Evolutionary conservation across 179 eudicot species (phyloP).

Genomic region (Monotropa hypopitys): DNA sequence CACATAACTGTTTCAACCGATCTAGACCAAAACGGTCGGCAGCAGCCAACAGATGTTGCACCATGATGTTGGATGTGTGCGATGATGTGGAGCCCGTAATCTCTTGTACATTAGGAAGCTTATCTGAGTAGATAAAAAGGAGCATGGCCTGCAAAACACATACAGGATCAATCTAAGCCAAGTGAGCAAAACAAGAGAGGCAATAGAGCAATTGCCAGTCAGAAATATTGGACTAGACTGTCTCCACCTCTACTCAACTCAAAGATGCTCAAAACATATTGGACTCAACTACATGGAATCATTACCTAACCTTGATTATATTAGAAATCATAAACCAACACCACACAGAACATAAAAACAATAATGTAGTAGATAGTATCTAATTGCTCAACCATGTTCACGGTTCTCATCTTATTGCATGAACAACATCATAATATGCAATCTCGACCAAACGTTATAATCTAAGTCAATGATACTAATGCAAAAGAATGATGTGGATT

Average conservation of each 20-base stretch:
- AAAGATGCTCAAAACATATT: not conserved
- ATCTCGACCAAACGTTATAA: not conserved
- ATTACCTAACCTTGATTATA: not conserved
- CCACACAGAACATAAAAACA: not conserved
- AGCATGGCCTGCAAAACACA: slow-evolving; percentile 8
- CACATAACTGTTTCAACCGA: not conserved
- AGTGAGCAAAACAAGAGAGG: not conserved
- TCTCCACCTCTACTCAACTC: not conserved
- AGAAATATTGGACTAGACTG: not conserved
- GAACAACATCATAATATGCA: not conserved
- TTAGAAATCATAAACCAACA: not conserved
- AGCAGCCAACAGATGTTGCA: slow-evolving; percentile 11
- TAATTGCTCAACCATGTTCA: not conserved
- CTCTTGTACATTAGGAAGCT: not conserved
- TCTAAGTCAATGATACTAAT: not conserved
- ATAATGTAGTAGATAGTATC: not conserved
- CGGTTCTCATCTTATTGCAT: not conserved
- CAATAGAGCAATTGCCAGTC: not conserved
- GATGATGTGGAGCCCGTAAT: not conserved
- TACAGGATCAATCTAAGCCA: not conserved
- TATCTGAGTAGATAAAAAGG: not conserved
- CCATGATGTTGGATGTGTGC: slow-evolving; percentile 13
- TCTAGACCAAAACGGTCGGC: not conserved
- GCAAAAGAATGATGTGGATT: not conserved
- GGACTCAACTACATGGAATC: not conserved